phyloP scores from a whole-genome alignment of 129 eudicot species.

The Lonicera japonica region DNA sequence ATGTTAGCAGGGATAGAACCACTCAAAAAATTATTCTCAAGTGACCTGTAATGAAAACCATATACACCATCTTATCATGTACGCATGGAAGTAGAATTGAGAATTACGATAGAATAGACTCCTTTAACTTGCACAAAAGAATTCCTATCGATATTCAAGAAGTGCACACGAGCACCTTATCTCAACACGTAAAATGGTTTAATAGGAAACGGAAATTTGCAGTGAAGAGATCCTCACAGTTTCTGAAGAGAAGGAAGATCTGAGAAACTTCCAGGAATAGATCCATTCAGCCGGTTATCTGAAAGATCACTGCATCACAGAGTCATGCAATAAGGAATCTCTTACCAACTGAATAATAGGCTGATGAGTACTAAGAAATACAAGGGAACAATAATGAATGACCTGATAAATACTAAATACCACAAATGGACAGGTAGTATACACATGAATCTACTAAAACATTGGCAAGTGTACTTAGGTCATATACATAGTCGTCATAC shows the following conservation, averaged over 20 bases:
- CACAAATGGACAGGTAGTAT: background rate
- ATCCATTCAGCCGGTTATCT: constrained; percentile 52
- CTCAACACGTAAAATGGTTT: background rate
- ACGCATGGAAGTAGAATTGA: background rate
- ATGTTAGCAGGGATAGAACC: constrained; percentile 58
- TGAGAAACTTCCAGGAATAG: constrained; percentile 61
- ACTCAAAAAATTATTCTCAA: constrained; percentile 46
- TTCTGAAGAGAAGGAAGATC: constrained; percentile 59
- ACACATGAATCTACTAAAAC: background rate
- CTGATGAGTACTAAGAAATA: background rate
- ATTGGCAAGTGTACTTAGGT: background rate
- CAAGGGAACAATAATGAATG: background rate
- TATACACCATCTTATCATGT: background rate
- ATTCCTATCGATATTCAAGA: background rate
- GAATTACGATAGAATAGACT: background rate
- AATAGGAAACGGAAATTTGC: background rate
- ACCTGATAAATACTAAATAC: background rate
- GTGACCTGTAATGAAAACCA: constrained; percentile 39
- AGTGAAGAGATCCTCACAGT: constrained; percentile 44
- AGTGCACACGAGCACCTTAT: background rate
- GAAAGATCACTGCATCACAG: constrained; percentile 57
- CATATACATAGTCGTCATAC: constrained; percentile 43
- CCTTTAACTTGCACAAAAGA: background rate
- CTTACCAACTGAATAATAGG: background rate
- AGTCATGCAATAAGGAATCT: constrained; percentile 5